phyloP scores from a whole-genome alignment of 148 eudicot genomes.

The Rhododendron molle region DNA sequence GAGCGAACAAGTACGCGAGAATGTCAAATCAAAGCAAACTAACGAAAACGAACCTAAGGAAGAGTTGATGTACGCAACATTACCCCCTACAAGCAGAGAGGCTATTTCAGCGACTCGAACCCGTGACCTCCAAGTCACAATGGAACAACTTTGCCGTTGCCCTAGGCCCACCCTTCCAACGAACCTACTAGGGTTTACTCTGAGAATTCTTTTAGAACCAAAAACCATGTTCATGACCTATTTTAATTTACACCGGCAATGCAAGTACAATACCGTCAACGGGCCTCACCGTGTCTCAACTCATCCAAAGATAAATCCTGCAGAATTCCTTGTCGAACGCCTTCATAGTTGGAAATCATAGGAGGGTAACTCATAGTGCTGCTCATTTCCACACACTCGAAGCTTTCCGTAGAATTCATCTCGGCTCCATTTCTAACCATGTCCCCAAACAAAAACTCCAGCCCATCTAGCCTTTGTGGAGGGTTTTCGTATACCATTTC shows the following conservation, averaged over 20 bases:
- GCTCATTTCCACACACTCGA: constrained; percentile 44
- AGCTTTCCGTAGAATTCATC: constrained; percentile 9
- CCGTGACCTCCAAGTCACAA: too few species aligned
- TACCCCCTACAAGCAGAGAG: too few species aligned
- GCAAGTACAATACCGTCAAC: neutral
- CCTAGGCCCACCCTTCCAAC: neutral
- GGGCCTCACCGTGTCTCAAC: constrained; percentile 9
- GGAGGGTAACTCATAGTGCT: constrained; percentile 29
- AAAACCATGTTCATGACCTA: neutral
- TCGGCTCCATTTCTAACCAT: constrained; percentile 11
- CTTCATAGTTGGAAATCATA: constrained; percentile 20
- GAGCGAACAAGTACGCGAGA: neutral
- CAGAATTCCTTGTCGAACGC: constrained; percentile 18
- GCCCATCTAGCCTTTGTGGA: constrained; percentile 33
- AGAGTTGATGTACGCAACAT: too few species aligned
- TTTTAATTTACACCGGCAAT: constrained; percentile 21
- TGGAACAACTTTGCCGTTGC: too few species aligned
- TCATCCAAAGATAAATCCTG: constrained; percentile 27
- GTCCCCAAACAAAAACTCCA: constrained; percentile 50
- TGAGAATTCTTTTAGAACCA: neutral
- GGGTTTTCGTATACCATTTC: constrained; percentile 38
- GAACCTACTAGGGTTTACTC: constrained; percentile 17
- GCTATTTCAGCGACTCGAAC: too few species aligned
- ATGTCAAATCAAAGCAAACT: neutral
- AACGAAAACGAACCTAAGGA: neutral